Evolutionary conservation across 2,329 filamentous ascomycete genomes (phyloP), one percentile per base, ranked within the genome.

Genomic region (Pyrenochaeta sp.): DNA sequence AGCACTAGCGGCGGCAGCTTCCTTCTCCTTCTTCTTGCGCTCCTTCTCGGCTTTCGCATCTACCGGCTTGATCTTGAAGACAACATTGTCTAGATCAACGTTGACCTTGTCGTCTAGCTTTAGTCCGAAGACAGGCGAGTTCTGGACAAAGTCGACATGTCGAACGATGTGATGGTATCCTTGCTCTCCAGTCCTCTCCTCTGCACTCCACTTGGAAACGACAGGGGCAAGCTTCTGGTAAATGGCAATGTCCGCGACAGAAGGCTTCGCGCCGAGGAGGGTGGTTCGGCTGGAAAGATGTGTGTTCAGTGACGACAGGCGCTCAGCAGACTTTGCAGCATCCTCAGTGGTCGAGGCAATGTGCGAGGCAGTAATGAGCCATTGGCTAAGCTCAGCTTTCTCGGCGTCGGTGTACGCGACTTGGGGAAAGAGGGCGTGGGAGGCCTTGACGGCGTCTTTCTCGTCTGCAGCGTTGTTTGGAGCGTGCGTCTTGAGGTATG

Each of bases 31-130:
- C 90, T 97, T 97, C 80, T 94, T 87, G 47, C 90, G 88, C 85
- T 97, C 93, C 84, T 97, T 97, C 85, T 97, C 94, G 55, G 93
- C 93, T 85, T 96, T 96, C 71, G 91, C 88, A 67, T 97, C 93
- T 61, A 94, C 88, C 22, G 91, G 91, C 68, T 94, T 94, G 82
- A 95, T 94, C 70, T 93, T 90, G 77, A 93, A 93, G 63, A 92
- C 85, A 58, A 98, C 86, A 69, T 93, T 90, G 71, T 93, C 88
- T 50, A 87, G 82, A 77, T 97, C 89, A 67, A 98, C 86, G 66
- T 82, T 81, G 71, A 97, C 81, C 84, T 95, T 97, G 74, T 95
- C 88, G 60, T 85, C 82, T 65, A 97, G 81, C 61, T 86, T 85
- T 59, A 97, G 83, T 19, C 85, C 89, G 62, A 96, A 85, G 45